phyloP scores from a whole-genome alignment of 768 basidiomycete genomes.

The Pisolithus tinctorius region DNA sequence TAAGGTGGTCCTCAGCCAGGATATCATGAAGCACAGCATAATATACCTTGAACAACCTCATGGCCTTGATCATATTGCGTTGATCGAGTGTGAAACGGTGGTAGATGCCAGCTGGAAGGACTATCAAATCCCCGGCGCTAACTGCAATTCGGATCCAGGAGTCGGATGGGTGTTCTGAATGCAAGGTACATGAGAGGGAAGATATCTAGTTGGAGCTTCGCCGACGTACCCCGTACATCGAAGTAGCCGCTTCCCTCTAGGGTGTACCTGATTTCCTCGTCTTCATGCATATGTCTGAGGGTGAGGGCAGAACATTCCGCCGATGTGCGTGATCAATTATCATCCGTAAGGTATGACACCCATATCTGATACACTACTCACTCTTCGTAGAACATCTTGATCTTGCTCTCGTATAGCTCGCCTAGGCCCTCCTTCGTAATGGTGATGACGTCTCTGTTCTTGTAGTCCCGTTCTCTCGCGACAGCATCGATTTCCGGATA shows the following conservation, averaged over 20 bases:
- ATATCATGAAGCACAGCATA: neutral
- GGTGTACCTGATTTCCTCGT: slow-evolving; percentile 89
- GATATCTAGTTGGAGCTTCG: no score
- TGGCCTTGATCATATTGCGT: slow-evolving; percentile 58
- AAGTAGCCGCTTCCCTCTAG: slow-evolving; percentile 82
- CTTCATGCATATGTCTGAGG: slow-evolving; percentile 84
- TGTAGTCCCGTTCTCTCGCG: slow-evolving; percentile 67
- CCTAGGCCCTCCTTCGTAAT: slow-evolving; percentile 74
- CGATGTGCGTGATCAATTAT: neutral
- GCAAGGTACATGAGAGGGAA: neutral
- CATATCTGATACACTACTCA: slow-evolving; percentile 28
- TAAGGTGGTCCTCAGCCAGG: slow-evolving; percentile 22
- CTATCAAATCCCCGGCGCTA: slow-evolving; percentile 74
- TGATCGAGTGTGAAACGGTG: slow-evolving; percentile 90
- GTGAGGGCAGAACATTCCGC: slow-evolving; percentile 17
- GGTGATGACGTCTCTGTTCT: slow-evolving; percentile 75
- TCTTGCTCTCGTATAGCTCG: slow-evolving; percentile 71
- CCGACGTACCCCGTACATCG: slow-evolving; percentile 67
- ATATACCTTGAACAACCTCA: slow-evolving; percentile 78
- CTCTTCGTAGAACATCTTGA: slow-evolving; percentile 81
- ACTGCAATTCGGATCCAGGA: slow-evolving; percentile 79
- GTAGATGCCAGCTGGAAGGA: slow-evolving; percentile 85
- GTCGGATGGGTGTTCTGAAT: slow-evolving; percentile 56
- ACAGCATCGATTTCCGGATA: slow-evolving; percentile 53
- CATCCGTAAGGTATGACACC: neutral